A percentile compares a stretch with the other conserved stretches of the same genome.
Evolutionary conservation across 2,329 filamentous ascomycete genomes (phyloP).

Genomic region (Chrysosporium queenslandicum): DNA sequence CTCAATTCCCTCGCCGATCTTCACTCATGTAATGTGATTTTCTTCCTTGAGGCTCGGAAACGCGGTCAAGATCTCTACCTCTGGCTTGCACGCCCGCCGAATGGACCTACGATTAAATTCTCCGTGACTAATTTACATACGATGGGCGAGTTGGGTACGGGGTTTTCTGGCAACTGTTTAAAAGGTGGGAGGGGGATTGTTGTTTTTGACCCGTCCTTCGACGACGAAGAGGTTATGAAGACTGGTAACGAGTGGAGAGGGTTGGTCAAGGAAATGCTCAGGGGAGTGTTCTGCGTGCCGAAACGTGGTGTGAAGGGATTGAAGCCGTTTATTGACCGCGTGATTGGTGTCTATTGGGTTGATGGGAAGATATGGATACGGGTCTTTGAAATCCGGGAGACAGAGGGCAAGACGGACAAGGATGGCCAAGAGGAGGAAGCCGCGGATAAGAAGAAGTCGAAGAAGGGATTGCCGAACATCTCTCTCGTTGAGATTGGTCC

Average conservation of each 20-base stretch:
- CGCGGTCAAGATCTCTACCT: slow-evolving; percentile 80
- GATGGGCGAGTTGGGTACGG: slow-evolving; percentile 77
- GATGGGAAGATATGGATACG: slow-evolving; percentile 95
- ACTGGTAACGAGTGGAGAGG: slow-evolving; percentile 37
- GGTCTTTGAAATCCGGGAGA: slow-evolving; percentile 86
- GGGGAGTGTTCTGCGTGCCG: slow-evolving; percentile 85
- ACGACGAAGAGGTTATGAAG: slow-evolving; percentile 64
- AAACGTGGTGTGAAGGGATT: slow-evolving; percentile 69
- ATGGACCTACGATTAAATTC: slow-evolving; percentile 59
- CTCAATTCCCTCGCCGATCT: slow-evolving; percentile 68
- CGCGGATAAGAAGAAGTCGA: slow-evolving; percentile 29
- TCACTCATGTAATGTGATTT: slow-evolving; percentile 87
- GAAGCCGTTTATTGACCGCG: slow-evolving; percentile 93
- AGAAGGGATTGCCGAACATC: slow-evolving; percentile 59
- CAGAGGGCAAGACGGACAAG: slow-evolving; percentile 50
- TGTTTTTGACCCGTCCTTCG: slow-evolving; percentile 83
- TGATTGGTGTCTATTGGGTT: slow-evolving; percentile 82
- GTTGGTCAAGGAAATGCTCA: slow-evolving; percentile 71
- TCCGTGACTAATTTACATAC: slow-evolving; percentile 61
- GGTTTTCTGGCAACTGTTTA: slow-evolving; percentile 88
- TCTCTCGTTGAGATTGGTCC: slow-evolving; percentile 88
- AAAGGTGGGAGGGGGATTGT: slow-evolving; percentile 87
- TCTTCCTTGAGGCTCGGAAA: slow-evolving; percentile 94
- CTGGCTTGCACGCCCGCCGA: slow-evolving; percentile 86
- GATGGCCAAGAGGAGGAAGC: slow-evolving; percentile 31